These are phyloP conservation scores for Ailanthus altissimus DNA, from an alignment of 345 rosid species.

Conservation along the genomic window DNA sequence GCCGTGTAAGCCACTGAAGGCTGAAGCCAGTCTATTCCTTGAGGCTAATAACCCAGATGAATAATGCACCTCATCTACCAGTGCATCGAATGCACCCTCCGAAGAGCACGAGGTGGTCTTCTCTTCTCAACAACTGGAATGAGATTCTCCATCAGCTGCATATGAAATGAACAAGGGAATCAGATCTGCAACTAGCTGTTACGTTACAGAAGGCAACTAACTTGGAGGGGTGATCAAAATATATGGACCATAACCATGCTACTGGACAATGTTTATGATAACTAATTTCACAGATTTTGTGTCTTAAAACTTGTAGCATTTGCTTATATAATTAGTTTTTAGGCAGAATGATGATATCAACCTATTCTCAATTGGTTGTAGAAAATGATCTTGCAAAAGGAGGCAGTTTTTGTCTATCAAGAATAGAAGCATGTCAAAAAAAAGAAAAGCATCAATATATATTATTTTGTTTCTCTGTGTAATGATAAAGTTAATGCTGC, in stretches of 20 bases:
- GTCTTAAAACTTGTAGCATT: too few relatives aligned
- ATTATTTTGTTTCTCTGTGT: not conserved
- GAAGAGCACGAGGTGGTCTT: conserved; percentile 39
- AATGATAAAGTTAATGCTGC: not conserved
- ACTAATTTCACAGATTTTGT: not conserved
- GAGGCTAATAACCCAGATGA: not conserved
- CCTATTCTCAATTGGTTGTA: not conserved
- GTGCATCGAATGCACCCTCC: conserved; percentile 39
- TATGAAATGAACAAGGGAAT: not conserved
- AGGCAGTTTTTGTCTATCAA: not conserved
- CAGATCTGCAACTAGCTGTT: not conserved
- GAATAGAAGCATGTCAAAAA: not conserved
- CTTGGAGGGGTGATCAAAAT: not conserved
- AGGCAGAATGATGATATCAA: too few relatives aligned
- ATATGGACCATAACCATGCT: not conserved
- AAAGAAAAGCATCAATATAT: not conserved
- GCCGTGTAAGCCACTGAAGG: conserved; percentile 1
- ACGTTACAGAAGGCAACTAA: not conserved
- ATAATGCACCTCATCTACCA: conserved; percentile 32
- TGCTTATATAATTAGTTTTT: not conserved
- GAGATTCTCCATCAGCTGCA: conserved; percentile 53
- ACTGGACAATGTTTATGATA: not conserved
- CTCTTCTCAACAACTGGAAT: conserved; percentile 47
- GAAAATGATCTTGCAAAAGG: not conserved
- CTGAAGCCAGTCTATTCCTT: not conserved